A percentile compares a stretch with the other conserved stretches of the same genome.
Conservation (phyloP, 1,284 basidiomycete species). For the Cystobasidium slooffiae region DNA sequence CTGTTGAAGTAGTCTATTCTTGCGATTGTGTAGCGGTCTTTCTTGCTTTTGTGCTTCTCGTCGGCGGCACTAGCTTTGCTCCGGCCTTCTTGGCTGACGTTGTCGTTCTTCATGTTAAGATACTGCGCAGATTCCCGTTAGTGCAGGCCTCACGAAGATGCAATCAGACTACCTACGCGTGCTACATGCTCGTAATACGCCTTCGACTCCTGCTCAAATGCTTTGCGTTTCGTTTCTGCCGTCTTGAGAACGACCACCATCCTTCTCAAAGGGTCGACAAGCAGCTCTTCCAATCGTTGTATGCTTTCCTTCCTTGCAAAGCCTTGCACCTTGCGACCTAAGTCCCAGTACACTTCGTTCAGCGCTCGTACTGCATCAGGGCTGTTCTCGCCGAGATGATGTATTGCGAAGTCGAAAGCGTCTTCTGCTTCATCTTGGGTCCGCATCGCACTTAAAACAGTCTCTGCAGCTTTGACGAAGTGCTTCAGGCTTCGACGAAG, state of each 20-base stretch:
- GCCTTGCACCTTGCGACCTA: constrained; percentile 16
- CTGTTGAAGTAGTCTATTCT: constrained; percentile 41
- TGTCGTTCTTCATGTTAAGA: constrained; percentile 52
- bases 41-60: constrained; percentile 54
- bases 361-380: constrained; percentile 42
- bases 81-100: constrained; percentile 59
- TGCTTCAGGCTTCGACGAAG: constrained; percentile 47
- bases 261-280: constrained; percentile 42
- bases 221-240: constrained; percentile 46
- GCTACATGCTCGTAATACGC: constrained; percentile 50
- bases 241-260: constrained; percentile 48
- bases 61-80: constrained; percentile 62
- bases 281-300: constrained; percentile 37
- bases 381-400: constrained; percentile 42
- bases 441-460: constrained; percentile 26
- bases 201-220: constrained; percentile 49
- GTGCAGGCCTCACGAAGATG: neutral
- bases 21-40: constrained; percentile 30
- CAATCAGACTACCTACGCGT: constrained; percentile 42
- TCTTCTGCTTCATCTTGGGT: constrained; percentile 41
- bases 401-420: constrained; percentile 46
- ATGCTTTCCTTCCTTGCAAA: constrained; percentile 25
- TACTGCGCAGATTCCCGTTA: constrained; percentile 43
- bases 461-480: constrained; percentile 45
- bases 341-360: constrained; percentile 38